These are phyloP conservation scores for Penicillium brevicompactum DNA, from an alignment of 2,329 filamentous ascomycete species.

Conservation along the genomic window DNA sequence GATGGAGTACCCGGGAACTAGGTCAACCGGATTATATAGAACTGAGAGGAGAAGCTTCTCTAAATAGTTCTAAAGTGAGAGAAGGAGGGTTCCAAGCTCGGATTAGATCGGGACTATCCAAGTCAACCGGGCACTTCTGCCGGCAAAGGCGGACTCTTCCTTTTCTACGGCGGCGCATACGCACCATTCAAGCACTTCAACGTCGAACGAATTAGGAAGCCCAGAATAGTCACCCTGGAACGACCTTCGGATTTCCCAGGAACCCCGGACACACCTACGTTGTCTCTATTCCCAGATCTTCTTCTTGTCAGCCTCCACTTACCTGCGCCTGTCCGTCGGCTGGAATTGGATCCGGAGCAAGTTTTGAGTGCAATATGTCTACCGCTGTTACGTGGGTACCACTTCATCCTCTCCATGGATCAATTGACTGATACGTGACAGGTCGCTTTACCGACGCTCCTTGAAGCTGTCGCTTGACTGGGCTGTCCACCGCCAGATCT, in stretches of 20 bases:
- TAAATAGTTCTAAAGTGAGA: neutral
- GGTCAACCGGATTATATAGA: neutral
- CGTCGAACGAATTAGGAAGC: conserved; percentile 24
- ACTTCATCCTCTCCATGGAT: conserved; percentile 2
- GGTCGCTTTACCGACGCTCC: conserved; percentile 83
- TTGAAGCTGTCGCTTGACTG: conserved; percentile 94
- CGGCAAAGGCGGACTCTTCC: conserved; percentile 8
- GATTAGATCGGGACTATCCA: conserved; percentile 9
- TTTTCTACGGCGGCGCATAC: conserved; percentile 17
- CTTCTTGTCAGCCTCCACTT: neutral
- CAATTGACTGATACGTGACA: conserved; percentile 39
- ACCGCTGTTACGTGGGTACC: conserved; percentile 42
- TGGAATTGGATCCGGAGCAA: conserved; percentile 6
- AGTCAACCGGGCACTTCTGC: conserved; percentile 8
- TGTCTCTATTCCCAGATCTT: neutral
- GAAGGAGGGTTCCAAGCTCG: conserved; percentile 7
- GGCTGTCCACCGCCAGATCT: conserved; percentile 88
- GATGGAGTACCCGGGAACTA: neutral
- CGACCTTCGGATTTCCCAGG: conserved; percentile 11
- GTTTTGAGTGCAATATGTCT: conserved; percentile 34
- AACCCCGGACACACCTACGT: conserved; percentile 8
- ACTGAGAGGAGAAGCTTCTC: neutral
- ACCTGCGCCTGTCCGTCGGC: neutral
- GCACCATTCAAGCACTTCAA: conserved; percentile 27
- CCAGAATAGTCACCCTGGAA: conserved; percentile 26